Conservation (phyloP, 2,329 filamentous ascomycete species). For the Laburnicola sp. region DNA sequence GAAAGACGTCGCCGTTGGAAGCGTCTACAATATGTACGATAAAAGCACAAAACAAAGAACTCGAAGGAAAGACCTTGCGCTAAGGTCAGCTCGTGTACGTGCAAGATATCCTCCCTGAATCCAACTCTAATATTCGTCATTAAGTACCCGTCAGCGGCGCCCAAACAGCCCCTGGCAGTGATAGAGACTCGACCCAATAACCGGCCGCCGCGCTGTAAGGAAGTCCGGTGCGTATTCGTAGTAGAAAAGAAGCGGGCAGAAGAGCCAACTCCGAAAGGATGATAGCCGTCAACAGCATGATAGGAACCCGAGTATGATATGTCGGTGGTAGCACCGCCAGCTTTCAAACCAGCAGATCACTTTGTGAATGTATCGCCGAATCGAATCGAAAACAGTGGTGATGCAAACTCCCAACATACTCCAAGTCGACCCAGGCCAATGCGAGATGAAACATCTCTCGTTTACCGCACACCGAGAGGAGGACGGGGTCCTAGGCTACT, state of each 20-base stretch:
- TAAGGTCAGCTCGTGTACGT: conserved; percentile 39
- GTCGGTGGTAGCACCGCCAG: conserved; percentile 25
- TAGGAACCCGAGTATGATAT: conserved; percentile 22
- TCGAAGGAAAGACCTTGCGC: conserved; percentile 28
- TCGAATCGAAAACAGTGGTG: conserved; percentile 35
- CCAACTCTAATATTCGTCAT: conserved; percentile 45
- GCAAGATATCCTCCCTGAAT: conserved; percentile 35
- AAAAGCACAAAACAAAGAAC: conserved; percentile 33
- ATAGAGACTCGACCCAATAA: conserved; percentile 22
- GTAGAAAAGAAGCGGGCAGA: conserved; percentile 29
- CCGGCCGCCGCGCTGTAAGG: conserved; percentile 12
- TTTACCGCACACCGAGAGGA: conserved; percentile 54
- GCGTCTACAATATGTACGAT: conserved; percentile 47
- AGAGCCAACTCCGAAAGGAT: conserved; percentile 23
- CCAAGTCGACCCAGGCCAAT: conserved; percentile 43
- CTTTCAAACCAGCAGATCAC: conserved; percentile 34
- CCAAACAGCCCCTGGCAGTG: conserved; percentile 25
- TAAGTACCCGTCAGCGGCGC: conserved; percentile 31
- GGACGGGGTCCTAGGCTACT: conserved; percentile 73
- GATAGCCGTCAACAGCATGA: conserved; percentile 30
- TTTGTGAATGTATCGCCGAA: conserved; percentile 38
- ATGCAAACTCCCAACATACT: conserved; percentile 46
- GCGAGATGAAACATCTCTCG: conserved; percentile 33
- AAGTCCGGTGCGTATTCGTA: conserved; percentile 33
- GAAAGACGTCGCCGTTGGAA: conserved; percentile 34